These are phyloP conservation scores for Suhomyces taliae DNA, from an alignment of 1,139 yeast genomes.

Conservation along the genomic window DNA sequence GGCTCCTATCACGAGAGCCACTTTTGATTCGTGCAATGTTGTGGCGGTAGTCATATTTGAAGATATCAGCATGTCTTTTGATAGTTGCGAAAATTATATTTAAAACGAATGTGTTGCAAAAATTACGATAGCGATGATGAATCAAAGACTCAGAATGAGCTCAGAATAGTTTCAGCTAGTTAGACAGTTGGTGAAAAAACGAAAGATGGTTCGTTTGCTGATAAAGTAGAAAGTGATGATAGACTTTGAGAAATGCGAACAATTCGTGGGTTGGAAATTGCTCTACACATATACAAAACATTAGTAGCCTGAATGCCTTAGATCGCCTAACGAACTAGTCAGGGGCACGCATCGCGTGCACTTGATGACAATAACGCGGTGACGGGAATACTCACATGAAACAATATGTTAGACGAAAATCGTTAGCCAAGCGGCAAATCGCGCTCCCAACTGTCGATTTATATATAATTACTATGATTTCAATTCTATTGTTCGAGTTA, in stretches of 20 bases:
- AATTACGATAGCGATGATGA: too few relatives aligned
- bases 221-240: too few relatives aligned
- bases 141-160: too few relatives aligned
- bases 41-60: constrained; percentile 1
- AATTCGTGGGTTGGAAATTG: not conserved
- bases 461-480: too few relatives aligned
- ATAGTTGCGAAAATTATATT: not conserved
- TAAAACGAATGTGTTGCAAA: too few relatives aligned
- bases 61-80: constrained; percentile 1
- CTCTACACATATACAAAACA: not conserved
- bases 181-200: too few relatives aligned
- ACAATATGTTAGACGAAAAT: not conserved
- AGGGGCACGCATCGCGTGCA: not conserved
- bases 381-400: not conserved
- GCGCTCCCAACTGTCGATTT: too few relatives aligned
- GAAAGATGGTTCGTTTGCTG: too few relatives aligned
- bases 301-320: not conserved
- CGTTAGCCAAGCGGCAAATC: too few relatives aligned
- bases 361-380: not conserved
- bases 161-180: too few relatives aligned
- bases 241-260: too few relatives aligned
- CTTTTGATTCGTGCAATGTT: constrained; percentile 23
- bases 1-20: constrained; percentile 47
- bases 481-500: too few relatives aligned
- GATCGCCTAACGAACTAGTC: not conserved